These are phyloP conservation scores for Nannochloropsis oceanica DNA, from an alignment of 108 stramenopile species.

Conservation along the genomic window DNA sequence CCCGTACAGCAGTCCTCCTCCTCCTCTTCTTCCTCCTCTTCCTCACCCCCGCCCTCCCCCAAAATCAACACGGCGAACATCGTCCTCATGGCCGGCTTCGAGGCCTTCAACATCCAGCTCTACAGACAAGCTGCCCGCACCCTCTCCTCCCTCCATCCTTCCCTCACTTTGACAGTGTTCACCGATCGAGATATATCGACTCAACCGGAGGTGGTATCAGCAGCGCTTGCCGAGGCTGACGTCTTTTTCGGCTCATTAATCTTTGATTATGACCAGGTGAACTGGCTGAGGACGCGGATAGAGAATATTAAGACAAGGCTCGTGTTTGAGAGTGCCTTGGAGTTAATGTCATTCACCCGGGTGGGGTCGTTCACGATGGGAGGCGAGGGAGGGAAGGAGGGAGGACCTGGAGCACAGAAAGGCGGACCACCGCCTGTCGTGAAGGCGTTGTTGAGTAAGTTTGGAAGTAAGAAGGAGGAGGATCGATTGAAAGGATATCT, in stretches of 20 bases:
- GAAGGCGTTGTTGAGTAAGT: slow-evolving; percentile 56
- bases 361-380: slow-evolving; percentile 58
- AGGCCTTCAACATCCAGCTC: slow-evolving; percentile 63
- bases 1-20: neutral
- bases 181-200: slow-evolving; percentile 15
- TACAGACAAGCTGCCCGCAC: slow-evolving; percentile 54
- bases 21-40: neutral
- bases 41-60: neutral
- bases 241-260: slow-evolving; percentile 57
- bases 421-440: slow-evolving; percentile 62
- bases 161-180: slow-evolving; percentile 22
- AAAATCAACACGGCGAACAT: slow-evolving; percentile 8
- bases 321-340: slow-evolving; percentile 63
- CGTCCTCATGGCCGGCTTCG: slow-evolving; percentile 68
- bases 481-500: slow-evolving; percentile 61
- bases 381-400: slow-evolving; percentile 17
- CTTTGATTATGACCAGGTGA: slow-evolving; percentile 58
- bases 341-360: slow-evolving; percentile 56
- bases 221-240: slow-evolving; percentile 51
- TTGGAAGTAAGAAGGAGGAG: slow-evolving; percentile 61
- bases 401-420: too few species aligned
- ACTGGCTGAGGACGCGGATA: slow-evolving; percentile 29
- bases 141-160: slow-evolving; percentile 45
- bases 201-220: slow-evolving; percentile 10
- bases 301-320: slow-evolving; percentile 45